Base-by-base conservation (phyloP, 2,329 filamentous ascomycete species). In the Pyrenophora graminea region DNA sequence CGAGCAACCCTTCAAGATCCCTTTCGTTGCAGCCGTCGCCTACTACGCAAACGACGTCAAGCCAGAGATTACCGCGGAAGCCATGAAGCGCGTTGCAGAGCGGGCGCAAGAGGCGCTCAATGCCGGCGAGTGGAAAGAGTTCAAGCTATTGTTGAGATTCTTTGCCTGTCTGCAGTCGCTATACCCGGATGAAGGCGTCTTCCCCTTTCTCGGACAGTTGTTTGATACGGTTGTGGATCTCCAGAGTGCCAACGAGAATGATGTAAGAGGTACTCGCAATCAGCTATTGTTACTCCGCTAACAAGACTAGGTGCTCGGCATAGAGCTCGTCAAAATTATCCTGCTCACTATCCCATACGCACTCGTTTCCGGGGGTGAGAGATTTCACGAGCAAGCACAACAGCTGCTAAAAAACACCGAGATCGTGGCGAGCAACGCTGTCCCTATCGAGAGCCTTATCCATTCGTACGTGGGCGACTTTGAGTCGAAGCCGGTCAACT, bases 1-100 rank as follows among this genome's bases (percentile, higher is more conserved):
- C 31, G 94, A 99, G 76, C 94, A 99, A 76, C 94, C 94, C 1
- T 87, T 99, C 74, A 97, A 97, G 80, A 95, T 91, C n/a, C 93
- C 94, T 0, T 97, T 97, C 70, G 82, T 96, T 32, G 91, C 92
- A 8, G 90, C 89, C 17, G 86, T 93, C 12, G 82, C 95, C 37
- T 81, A 96, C 51, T 83, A 91, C 49, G 83, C 87, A 59, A 97
- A 97, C 76, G 83, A 84, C 21, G 77, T 89, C 63, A 91, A 90
- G 68, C 80, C 88, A 4, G 89, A 94, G 60, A 80, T 96, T 31
- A 84, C 88, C 27, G 80, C 81, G 32, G 84, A 91, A 58, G 79
- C 96, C 17, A 79, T 97, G 60, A 80, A 77, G 44, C 84, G 83
- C 60, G 78, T 87, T 37, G 81, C 82, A 1, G 77, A 79, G 31